Evolutionary conservation across 2,329 filamentous ascomycete species (phyloP), one percentile per base, ranked within the genome.

Genomic region (Aspergillus bombycis): DNA sequence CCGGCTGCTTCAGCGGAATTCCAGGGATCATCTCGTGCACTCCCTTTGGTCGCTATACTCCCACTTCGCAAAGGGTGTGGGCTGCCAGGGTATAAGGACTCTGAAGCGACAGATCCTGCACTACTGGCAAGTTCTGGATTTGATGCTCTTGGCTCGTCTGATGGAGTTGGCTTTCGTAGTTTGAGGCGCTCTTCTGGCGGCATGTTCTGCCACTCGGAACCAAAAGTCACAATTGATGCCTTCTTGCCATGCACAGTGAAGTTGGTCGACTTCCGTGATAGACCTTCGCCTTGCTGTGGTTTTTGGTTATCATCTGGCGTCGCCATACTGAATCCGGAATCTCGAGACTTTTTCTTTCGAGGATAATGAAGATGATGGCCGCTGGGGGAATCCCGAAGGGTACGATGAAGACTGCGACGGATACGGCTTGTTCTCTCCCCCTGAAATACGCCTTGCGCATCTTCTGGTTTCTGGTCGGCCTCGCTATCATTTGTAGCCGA

Each of bases 161-260:
- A 71, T 30, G 76, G 75, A 4, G 75, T 76, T 28, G 78, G 77
- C 71, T 81, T 91, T 60, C 89, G 85, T 56, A 89, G 81, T 62
- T 88, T 86, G 48, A 92, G 80, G 43, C 89, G 88, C 72, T 94
- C 91, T 65, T 94, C 91, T 0, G 88, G 85, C 0, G 89, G 85
- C 78, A 94, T 87, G 63, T 86, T 90, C 72, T 94, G 90, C 81
- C 97, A 89, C 70, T 97, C 94, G n/a, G 89, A 89, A 10, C 94
- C 93, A 75, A 99, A 96, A n/a, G 92, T 96, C 69, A 99, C 92
- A 61, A 99, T 92, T 1, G 93, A 97, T 3, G 95, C 95, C 78
- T 99, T 98, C 82, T 98, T 99, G 65, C 95, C 94, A 73, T 99
- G 95, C 4, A 99, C 89, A 4, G 95, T 96, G 77, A 99, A 99